A percentile compares a stretch with the other conserved stretches of the same genome.
Evolutionary conservation across 768 basidiomycete genomes (phyloP).

Genomic region (Kwoniella sp.): DNA sequence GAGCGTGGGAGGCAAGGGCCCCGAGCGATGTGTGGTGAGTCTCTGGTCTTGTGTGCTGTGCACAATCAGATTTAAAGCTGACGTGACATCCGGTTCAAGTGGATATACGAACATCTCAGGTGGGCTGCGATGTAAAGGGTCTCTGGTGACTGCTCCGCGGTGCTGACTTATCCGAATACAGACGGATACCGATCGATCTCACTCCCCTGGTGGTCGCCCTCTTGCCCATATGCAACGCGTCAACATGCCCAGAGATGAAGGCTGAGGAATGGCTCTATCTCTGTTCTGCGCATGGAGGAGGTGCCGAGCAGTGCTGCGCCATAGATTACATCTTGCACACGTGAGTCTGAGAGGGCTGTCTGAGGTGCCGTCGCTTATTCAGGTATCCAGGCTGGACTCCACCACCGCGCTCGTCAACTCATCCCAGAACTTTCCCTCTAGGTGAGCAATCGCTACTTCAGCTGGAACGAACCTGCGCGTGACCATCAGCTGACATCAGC

Average conservation of each 20-base stretch:
- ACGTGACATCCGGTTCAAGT: constrained; percentile 22
- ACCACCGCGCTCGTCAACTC: constrained; percentile 88
- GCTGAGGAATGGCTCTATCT: constrained; percentile 97
- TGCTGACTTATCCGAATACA: constrained; percentile 2
- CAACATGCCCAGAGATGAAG: constrained; percentile 93
- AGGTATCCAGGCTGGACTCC: constrained; percentile 80
- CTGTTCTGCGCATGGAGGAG: constrained; percentile 75
- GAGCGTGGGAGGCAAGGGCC: constrained; percentile 36
- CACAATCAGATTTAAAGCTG: neutral
- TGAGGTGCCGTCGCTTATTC: neutral
- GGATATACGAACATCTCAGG: constrained; percentile 52
- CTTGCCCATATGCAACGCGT: constrained; percentile 60
- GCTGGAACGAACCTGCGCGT: no score
- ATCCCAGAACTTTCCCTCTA: constrained; percentile 82
- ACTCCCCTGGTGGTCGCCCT: constrained; percentile 46
- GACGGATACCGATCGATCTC: constrained; percentile 49
- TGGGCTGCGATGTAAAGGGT: constrained; percentile 13
- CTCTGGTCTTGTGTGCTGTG: neutral
- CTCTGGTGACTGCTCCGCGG: neutral
- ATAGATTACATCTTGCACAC: constrained; percentile 70
- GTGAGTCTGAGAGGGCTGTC: constrained; percentile 21
- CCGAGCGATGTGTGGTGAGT: constrained; percentile 55
- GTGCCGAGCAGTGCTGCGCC: constrained; percentile 76
- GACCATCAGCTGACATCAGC: neutral
- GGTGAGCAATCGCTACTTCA: constrained; percentile 55